Evolutionary conservation across 192 early-diverging fungal genomes (phyloP).

Genomic region (Podila verticillata): DNA sequence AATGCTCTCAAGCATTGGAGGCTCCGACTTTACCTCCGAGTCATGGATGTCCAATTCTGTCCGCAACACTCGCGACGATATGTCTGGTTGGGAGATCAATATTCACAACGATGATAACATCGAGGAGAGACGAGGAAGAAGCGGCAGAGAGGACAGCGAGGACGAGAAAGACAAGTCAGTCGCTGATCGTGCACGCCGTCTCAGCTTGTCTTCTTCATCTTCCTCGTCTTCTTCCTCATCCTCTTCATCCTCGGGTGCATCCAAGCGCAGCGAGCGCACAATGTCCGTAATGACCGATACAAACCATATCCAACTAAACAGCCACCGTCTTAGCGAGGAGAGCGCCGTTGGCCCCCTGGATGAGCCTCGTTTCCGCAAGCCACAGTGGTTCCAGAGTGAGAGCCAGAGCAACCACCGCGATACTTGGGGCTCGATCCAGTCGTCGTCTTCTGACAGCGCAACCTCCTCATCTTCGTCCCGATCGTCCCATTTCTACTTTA

Average conservation of each 20-base stretch:
- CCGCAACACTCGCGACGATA: slow-evolving; percentile 43
- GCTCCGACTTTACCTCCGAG: slow-evolving; percentile 34
- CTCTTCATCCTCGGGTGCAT: background rate
- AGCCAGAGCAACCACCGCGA: slow-evolving; percentile 3
- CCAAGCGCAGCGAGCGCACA: slow-evolving; percentile 13
- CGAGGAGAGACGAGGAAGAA: background rate
- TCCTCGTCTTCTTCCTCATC: background rate
- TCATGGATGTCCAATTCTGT: slow-evolving; percentile 37
- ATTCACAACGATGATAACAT: slow-evolving; percentile 6
- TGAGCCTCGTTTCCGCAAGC: slow-evolving; percentile 13
- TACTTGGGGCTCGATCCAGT: slow-evolving; percentile 37
- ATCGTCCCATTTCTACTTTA: slow-evolving; percentile 50
- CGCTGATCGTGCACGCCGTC: slow-evolving; percentile 4
- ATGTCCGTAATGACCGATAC: slow-evolving; percentile 33
- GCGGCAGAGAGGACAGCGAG: background rate
- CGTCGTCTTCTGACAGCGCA: slow-evolving; percentile 36
- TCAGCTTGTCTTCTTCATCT: slow-evolving; percentile 1
- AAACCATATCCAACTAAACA: background rate
- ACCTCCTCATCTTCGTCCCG: slow-evolving; percentile 23
- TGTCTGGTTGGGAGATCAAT: slow-evolving; percentile 36
- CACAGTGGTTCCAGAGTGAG: slow-evolving; percentile 18
- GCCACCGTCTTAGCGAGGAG: background rate
- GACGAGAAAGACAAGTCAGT: background rate
- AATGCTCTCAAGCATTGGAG: slow-evolving; percentile 29
- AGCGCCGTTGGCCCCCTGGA: background rate